Evolutionary conservation across 129 eudicot genomes (phyloP).

Genomic region (Tagetes erecta): DNA sequence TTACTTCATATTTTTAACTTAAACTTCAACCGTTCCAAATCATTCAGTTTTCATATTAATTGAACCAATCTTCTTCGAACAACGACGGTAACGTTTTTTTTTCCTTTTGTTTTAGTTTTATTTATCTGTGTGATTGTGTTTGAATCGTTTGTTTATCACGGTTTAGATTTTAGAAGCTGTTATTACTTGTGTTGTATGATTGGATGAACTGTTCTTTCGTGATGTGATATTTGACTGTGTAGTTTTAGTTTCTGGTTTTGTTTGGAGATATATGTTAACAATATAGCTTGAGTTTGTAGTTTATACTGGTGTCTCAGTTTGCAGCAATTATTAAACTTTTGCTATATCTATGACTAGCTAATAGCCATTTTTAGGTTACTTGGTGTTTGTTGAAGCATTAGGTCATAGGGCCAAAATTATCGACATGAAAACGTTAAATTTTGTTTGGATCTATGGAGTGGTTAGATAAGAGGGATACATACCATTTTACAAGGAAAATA

Average conservation of each 20-base stretch:
- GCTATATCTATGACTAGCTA: background rate
- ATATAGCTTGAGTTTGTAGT: background rate
- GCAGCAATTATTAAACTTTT: background rate
- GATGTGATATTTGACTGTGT: background rate
- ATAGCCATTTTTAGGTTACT: background rate
- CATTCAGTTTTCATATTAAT: background rate
- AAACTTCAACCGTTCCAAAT: background rate
- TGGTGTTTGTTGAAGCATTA: background rate
- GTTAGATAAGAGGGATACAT: background rate
- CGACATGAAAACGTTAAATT: background rate
- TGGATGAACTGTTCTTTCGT: background rate
- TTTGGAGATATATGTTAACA: background rate
- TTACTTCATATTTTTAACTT: background rate
- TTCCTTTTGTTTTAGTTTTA: background rate
- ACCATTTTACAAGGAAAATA: background rate
- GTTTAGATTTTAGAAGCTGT: background rate
- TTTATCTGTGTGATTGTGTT: background rate
- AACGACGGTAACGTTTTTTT: conserved; percentile 2
- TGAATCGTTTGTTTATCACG: background rate
- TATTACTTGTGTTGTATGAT: background rate
- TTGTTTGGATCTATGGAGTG: background rate
- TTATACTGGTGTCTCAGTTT: background rate
- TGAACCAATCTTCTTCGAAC: background rate
- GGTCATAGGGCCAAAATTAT: background rate
- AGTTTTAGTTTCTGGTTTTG: background rate